Evolutionary conservation across 2,329 filamentous ascomycete genomes (phyloP), one percentile per base, ranked within the genome.

Genomic region (Aspergillus cejpii): DNA sequence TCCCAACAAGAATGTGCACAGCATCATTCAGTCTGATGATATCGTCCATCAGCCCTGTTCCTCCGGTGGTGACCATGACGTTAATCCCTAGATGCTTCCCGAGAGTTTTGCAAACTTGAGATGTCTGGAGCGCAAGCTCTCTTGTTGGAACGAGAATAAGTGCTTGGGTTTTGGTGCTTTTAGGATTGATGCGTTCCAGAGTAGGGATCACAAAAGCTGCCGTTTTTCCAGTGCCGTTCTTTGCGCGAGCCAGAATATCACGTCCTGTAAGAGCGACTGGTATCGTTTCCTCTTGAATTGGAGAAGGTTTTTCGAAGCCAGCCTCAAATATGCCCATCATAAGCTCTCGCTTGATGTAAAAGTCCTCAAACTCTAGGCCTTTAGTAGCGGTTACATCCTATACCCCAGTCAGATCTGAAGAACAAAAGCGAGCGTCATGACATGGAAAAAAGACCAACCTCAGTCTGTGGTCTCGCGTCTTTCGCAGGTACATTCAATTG

Each of bases 271-370:
- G 78, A 40, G 92, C 92, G 55, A 98, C 91, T 38, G 92, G 92
- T 62, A 98, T 96, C 44, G 92, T 89, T 74, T 97, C 92, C 83
- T 98, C 92, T 80, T 98, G 92, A 60, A 98, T 98, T 8, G 92
- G 92, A 45, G 92, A 98, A 12, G 92, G 92, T 73, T 94, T 96
- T 69, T 98, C 92, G 69, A 96, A 98, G 52, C 92, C 92, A 57
- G 92, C 92, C 74, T 98, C 92, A 69, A 97, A 98, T 56, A 98
- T 97, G 51, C 92, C 92, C 91, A 97, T 98, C 73, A 98, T 81
- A 50, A 98, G 75, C 65, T 95, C 87, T 65, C 92, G 80, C 75
- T 94, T 95, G 59, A 98, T 84, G 55, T 85, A 86, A 66, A 98
- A 96, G 57, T 97, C 87, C 70, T 98, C 94, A 63, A 96, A 98